These are phyloP conservation scores for Fusarium sarcochroum DNA, from an alignment of 2,329 filamentous ascomycete species.

Conservation along the genomic window DNA sequence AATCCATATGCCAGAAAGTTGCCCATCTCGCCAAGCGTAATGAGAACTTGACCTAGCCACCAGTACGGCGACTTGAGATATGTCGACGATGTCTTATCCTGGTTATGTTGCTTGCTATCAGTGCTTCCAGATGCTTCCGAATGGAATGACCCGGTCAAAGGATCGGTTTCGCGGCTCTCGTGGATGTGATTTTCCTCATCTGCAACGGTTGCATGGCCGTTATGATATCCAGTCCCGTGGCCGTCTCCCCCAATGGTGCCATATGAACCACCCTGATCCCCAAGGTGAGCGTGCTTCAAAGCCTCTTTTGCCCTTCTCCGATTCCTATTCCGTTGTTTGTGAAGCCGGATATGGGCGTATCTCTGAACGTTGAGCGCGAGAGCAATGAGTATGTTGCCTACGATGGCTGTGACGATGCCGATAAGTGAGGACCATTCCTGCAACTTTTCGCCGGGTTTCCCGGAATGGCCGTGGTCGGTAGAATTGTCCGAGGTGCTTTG, in stretches of 20 bases:
- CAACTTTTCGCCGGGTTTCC: slow-evolving; percentile 63
- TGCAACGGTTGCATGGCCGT: slow-evolving; percentile 27
- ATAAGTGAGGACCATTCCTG: slow-evolving; percentile 92
- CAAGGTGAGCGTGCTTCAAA: slow-evolving; percentile 61
- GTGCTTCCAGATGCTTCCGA: slow-evolving; percentile 53
- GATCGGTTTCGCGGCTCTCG: slow-evolving; percentile 62
- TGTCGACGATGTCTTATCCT: slow-evolving; percentile 67
- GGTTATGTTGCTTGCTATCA: slow-evolving; percentile 41
- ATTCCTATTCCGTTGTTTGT: slow-evolving; percentile 75
- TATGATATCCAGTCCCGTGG: slow-evolving; percentile 42
- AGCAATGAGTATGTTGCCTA: slow-evolving; percentile 93
- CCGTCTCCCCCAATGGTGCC: slow-evolving; percentile 51
- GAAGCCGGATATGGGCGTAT: slow-evolving; percentile 91
- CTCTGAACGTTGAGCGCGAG: slow-evolving; percentile 96
- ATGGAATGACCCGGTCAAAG: slow-evolving; percentile 65
- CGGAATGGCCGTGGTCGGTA: slow-evolving; percentile 40
- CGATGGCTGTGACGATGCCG: slow-evolving; percentile 92
- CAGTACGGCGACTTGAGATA: slow-evolving; percentile 95
- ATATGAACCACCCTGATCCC: slow-evolving; percentile 51
- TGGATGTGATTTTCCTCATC: slow-evolving; percentile 54
- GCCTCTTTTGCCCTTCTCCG: slow-evolving; percentile 68
- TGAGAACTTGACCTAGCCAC: slow-evolving; percentile 95
- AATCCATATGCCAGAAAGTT: slow-evolving; percentile 99
- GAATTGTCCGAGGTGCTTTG: slow-evolving; percentile 26
- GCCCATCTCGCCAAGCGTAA: slow-evolving; percentile 92